Base-by-base conservation (phyloP, 2,329 filamentous ascomycete species). In the Sphaerulina populicola region DNA sequence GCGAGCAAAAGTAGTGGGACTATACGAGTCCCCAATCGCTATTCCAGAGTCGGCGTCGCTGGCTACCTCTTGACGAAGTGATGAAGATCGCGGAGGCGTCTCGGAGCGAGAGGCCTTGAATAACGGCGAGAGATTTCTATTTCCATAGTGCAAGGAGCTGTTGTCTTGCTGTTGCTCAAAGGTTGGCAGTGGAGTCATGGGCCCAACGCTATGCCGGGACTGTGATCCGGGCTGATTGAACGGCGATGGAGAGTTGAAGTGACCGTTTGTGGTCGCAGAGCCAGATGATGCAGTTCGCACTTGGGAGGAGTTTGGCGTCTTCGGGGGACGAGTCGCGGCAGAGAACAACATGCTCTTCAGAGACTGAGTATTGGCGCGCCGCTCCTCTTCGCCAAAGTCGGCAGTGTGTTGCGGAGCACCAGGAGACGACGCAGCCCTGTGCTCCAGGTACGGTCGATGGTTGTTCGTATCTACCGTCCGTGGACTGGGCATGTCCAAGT, bases 91-190 rank as follows among this genome's bases (percentile, higher is more conserved):
- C 41, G 68, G 64, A 4, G 67, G 60, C 10, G 69, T 67, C 37
- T 74, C 70, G n/a, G 62, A 59, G 49, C 71, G 69, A 11, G 70
- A 70, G 30, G 72, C 72, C 56, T 74, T 70, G 66, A 76, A 76
- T 21, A 76, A 55, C 3, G 72, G 72, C 2, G 73, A 74, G 31
- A 76, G 70, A 54, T 75, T 75, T 37, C 68, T 68, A 47, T 72
- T 72, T 41, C 74, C 73, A 54, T 73, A 74, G 51, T 68, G 66
- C 2, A 64, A 53, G n/a, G 62, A 54, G 45, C 60, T 60, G 39
- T 61, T 56, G 35, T 60, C 57, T 21, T 59, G 55, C 30, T 60
- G 57, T 27, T 59, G 53, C 37, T 51, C 35, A 21, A 64, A 61
- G 29, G 63, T 39, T n/a, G 52, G 48, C 36, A 50, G 62, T 31